Percentiles rank a stretch among this genome's conserved stretches.
Evolutionary conservation across 192 early-diverging fungal species (phyloP).

Genomic region (Coemansia interrupta): DNA sequence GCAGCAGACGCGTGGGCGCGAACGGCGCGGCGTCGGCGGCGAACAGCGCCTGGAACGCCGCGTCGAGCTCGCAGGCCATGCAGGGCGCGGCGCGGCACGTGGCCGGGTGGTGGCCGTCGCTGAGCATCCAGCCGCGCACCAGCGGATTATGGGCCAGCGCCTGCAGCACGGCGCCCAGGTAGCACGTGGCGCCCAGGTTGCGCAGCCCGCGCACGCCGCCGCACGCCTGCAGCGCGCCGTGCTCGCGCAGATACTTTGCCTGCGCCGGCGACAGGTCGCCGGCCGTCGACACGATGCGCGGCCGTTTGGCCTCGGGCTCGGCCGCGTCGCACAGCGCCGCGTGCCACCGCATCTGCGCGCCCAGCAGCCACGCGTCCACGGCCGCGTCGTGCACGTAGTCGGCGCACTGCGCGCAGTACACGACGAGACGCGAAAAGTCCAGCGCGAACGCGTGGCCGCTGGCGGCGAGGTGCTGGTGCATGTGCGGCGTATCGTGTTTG

Average conservation of each 20-base stretch:
- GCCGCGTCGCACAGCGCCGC: constrained; percentile 39
- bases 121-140: constrained; percentile 84
- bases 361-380: constrained; percentile 53
- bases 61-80: constrained; percentile 92
- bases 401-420: constrained; percentile 75
- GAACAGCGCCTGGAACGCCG: constrained; percentile 74
- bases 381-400: constrained; percentile 84
- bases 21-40: constrained; percentile 67
- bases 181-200: constrained; percentile 95
- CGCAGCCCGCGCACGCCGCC: constrained; percentile 78
- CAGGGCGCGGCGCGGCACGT: constrained; percentile 64
- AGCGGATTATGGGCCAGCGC: constrained; percentile 89
- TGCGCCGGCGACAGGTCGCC: constrained; percentile 30
- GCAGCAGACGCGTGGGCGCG: constrained; percentile 79
- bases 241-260: constrained; percentile 40
- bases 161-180: constrained; percentile 92
- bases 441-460: constrained; percentile 57
- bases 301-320: constrained; percentile 31
- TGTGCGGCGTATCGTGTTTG: constrained; percentile 14
- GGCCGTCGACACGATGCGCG: constrained; percentile 31
- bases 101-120: constrained; percentile 75
- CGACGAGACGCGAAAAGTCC: constrained; percentile 63
- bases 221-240: constrained; percentile 32
- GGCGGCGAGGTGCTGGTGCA: constrained; percentile 18
- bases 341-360: constrained; percentile 49